Percentiles rank a stretch among this genome's conserved stretches.
These are phyloP conservation scores for Hyaloscypha variabilis DNA, from an alignment of 495 filamentous ascomycete species.

Conservation along the genomic window DNA sequence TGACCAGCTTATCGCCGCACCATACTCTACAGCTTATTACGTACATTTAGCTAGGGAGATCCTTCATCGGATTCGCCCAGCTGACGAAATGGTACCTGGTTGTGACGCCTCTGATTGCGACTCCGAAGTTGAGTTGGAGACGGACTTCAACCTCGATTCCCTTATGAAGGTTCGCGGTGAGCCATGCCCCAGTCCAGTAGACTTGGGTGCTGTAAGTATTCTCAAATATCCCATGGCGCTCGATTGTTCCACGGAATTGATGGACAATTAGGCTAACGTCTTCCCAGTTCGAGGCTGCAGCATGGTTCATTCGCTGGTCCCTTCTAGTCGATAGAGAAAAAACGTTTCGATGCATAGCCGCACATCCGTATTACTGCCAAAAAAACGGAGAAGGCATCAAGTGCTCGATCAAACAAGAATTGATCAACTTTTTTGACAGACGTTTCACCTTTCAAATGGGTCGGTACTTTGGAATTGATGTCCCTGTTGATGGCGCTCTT, in stretches of 20 bases:
- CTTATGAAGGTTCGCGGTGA: too few species aligned
- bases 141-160: background rate
- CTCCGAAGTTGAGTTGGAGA: background rate
- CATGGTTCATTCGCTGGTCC: background rate
- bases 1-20: background rate
- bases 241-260: background rate
- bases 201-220: too few species aligned
- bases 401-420: background rate
- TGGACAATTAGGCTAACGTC: background rate
- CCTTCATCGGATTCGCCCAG: background rate
- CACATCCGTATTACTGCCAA: background rate
- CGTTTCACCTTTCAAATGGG: conserved; percentile 3
- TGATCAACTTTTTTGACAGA: conserved; percentile 5
- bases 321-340: background rate
- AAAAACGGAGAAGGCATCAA: background rate
- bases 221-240: too few species aligned
- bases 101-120: background rate
- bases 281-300: background rate
- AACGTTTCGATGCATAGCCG: background rate
- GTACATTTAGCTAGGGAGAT: background rate
- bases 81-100: background rate
- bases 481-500: background rate
- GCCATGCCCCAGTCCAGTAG: too few species aligned
- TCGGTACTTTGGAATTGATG: background rate
- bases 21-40: background rate